Conservation (phyloP, 495 filamentous ascomycete species). For the Neurospora hispaniola region DNA sequence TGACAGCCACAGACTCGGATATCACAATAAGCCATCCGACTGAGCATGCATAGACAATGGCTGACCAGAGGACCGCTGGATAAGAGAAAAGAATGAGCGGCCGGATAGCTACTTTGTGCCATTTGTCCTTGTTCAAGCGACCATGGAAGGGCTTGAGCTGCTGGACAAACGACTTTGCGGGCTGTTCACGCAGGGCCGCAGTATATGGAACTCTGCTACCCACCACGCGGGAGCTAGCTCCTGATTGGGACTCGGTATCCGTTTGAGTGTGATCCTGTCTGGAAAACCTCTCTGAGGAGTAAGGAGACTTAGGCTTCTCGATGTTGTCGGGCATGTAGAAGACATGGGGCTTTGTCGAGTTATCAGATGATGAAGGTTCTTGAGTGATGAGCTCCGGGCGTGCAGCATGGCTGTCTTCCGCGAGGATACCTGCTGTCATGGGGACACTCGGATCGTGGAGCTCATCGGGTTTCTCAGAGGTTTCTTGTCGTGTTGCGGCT, state of each 20-base stretch:
- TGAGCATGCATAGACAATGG: constrained; percentile 75
- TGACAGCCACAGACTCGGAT: constrained; percentile 71
- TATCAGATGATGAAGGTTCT: not conserved
- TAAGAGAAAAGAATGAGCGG: constrained; percentile 83
- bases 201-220: constrained; percentile 44
- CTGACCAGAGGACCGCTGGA: constrained; percentile 83
- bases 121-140: constrained; percentile 64
- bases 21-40: constrained; percentile 94
- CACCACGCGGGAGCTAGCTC: constrained; percentile 13
- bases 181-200: constrained; percentile 42
- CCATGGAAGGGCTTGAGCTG: constrained; percentile 68
- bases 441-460: not conserved
- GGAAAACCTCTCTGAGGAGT: not conserved
- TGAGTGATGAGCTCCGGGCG: not conserved
- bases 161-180: constrained; percentile 57
- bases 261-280: constrained; percentile 11
- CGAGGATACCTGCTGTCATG: not conserved
- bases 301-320: not conserved
- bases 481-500: not conserved
- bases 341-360: not conserved
- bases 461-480: not conserved
- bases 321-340: not conserved
- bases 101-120: constrained; percentile 62
- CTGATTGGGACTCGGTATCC: constrained; percentile 27
- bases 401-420: not conserved